Conservation (phyloP, 1,284 basidiomycete species). For the Neolentinus lepideus region DNA sequence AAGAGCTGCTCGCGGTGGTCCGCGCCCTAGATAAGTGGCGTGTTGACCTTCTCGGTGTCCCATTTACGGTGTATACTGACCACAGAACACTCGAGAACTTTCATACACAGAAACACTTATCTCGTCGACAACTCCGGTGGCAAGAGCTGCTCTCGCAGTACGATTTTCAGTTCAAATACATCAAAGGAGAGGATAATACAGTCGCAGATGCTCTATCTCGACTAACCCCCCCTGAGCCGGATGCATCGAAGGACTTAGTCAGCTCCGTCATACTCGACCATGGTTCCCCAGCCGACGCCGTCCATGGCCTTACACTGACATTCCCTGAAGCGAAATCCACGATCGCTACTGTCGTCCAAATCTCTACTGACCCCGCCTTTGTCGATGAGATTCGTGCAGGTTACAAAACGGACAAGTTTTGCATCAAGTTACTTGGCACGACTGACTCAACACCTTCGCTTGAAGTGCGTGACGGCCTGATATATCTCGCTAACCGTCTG, state of each 20-base stretch:
- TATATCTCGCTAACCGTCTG: too few relatives aligned
- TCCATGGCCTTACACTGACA: too few relatives aligned
- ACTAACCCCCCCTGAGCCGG: conserved; percentile 9
- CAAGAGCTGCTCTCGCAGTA: conserved; percentile 28
- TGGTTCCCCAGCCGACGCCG: too few relatives aligned
- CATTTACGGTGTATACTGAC: too few relatives aligned
- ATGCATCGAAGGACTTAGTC: too few relatives aligned
- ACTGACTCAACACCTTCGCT: conserved; percentile 11
- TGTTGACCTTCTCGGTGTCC: conserved; percentile 22
- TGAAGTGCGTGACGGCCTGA: not conserved
- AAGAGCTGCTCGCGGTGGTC: conserved; percentile 27
- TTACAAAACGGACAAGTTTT: conserved; percentile 22
- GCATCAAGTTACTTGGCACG: conserved; percentile 13
- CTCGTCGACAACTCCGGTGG: conserved; percentile 27
- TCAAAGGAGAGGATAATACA: conserved; percentile 27
- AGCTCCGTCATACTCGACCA: too few relatives aligned
- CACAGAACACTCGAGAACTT: conserved; percentile 33
- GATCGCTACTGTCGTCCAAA: too few relatives aligned
- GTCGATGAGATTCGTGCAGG: conserved; percentile 17
- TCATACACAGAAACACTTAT: conserved; percentile 25
- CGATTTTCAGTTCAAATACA: conserved; percentile 25
- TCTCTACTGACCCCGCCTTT: too few relatives aligned
- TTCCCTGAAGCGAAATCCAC: too few relatives aligned
- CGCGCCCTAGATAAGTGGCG: conserved; percentile 27
- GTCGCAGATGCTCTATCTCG: conserved; percentile 29